Percentiles rank a stretch among this genome's conserved stretches.
Evolutionary conservation across 2,329 filamentous ascomycete genomes (phyloP).

Genomic region (Microcyclosporella mali): DNA sequence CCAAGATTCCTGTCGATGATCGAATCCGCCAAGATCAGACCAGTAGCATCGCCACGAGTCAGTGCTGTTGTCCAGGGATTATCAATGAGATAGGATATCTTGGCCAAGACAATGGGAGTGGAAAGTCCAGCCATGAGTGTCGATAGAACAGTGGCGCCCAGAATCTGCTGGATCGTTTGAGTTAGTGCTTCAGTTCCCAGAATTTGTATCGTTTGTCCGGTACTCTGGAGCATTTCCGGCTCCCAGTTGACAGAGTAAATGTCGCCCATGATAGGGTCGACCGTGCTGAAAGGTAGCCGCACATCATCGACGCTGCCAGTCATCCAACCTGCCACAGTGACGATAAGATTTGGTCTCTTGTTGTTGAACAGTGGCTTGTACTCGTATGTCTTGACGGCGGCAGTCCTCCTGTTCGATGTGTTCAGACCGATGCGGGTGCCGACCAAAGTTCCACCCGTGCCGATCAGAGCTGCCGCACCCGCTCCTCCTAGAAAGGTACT

Average conservation of each 20-base stretch:
- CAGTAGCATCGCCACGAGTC: conserved; percentile 79
- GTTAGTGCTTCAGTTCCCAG: conserved; percentile 95
- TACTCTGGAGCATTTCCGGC: conserved; percentile 93
- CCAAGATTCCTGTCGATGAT: conserved; percentile 87
- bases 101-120: conserved; percentile 85
- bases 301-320: conserved; percentile 97
- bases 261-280: conserved; percentile 96
- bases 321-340: conserved; percentile 97
- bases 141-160: conserved; percentile 82
- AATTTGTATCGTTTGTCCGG: conserved; percentile 98
- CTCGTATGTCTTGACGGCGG: conserved; percentile 92
- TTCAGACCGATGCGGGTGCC: conserved; percentile 79
- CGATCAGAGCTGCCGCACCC: conserved; percentile 89
- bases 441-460: conserved; percentile 77
- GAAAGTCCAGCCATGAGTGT: conserved; percentile 88
- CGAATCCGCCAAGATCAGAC: conserved; percentile 89
- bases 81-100: conserved; percentile 92
- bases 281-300: conserved; percentile 87
- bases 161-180: conserved; percentile 89
- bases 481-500: conserved; percentile 83
- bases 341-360: conserved; percentile 90
- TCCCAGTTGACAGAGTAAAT: conserved; percentile 97
- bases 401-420: conserved; percentile 80
- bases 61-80: conserved; percentile 98
- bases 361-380: conserved; percentile 97